Base-by-base conservation (phyloP, 2,329 filamentous ascomycete species). In the Clonostachys solani region DNA sequence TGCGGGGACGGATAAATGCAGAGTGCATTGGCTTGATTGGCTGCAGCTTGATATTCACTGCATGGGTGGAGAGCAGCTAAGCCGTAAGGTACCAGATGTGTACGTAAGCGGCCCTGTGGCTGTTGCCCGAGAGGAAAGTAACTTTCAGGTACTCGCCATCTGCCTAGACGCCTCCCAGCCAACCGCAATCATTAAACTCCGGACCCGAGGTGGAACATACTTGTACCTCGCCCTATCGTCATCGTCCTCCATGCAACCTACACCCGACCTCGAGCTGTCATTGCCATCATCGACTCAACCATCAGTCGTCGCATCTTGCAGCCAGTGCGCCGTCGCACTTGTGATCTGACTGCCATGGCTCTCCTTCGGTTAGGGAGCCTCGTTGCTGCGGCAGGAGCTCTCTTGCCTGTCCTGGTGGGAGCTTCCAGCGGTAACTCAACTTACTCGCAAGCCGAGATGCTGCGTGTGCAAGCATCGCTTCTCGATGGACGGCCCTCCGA, bases 401-500 rank as follows among this genome's bases (percentile, higher is more conserved):
- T 65, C 52, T 58, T 29, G 23, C 23, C 23, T 29, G 8, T 29
- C 23, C 56, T 68, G 15, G 64, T 61, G 17, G 61, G 64, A 40
- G 70, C 71, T 35, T 61, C 23, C 23, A 29, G 56, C 52, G 71
- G 60, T 38, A 75, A 68, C 46, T 76, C 78, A 44, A 86, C 84
- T 62, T 83, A 80, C 57, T 81, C 81, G 16, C 74, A 79, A 40
- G 63, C 77, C 53, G 80, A 82, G 55, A 81, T 78, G 68, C 72
- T 80, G 62, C 80, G 75, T 56, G 80, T 81, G 40, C 81, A 87
- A 62, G 74, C 91, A 61, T 79, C 85, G 36, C 70, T 92, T 42
- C 80, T 89, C 68, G 86, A 82, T 54, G 83, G 87, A 58, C 81
- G 89, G 44, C 87, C 90, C 7, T 80, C 80, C 52, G 82, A 86